Evolutionary conservation across 2,329 filamentous ascomycete species (phyloP).

Genomic region (Proliferodiscus dingleyae): DNA sequence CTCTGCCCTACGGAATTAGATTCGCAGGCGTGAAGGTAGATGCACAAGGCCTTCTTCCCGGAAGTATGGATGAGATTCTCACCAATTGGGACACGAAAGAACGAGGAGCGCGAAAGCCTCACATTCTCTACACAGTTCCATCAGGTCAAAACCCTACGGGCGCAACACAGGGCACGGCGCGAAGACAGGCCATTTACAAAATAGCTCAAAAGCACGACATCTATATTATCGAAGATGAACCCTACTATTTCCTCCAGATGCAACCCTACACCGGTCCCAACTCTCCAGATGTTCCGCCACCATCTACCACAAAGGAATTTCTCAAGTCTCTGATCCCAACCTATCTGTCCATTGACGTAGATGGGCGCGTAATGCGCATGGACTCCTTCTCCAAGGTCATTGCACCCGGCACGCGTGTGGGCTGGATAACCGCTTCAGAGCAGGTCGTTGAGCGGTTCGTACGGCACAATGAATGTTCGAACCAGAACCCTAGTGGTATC

Average conservation of each 20-base stretch:
- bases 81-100: slow-evolving; percentile 57
- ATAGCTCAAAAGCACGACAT: slow-evolving; percentile 67
- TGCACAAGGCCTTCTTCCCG: slow-evolving; percentile 57
- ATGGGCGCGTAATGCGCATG: slow-evolving; percentile 83
- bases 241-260: slow-evolving; percentile 71
- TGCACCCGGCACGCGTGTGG: slow-evolving; percentile 72
- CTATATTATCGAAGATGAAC: slow-evolving; percentile 68
- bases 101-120: slow-evolving; percentile 57
- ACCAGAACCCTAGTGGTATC: slow-evolving; percentile 81
- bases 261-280: slow-evolving; percentile 48
- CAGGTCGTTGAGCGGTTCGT: slow-evolving; percentile 80
- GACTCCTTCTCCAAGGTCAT: slow-evolving; percentile 94
- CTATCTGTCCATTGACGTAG: slow-evolving; percentile 72
- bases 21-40: slow-evolving; percentile 61
- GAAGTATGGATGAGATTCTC: slow-evolving; percentile 57
- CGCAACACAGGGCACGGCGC: slow-evolving; percentile 56
- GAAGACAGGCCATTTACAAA: slow-evolving; percentile 58
- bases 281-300: slow-evolving; percentile 44
- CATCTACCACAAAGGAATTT: slow-evolving; percentile 65
- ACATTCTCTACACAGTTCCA: slow-evolving; percentile 65
- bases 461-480: slow-evolving; percentile 76
- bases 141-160: slow-evolving; percentile 73
- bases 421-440: slow-evolving; percentile 85
- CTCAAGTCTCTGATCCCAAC: slow-evolving; percentile 68
- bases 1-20: slow-evolving; percentile 56